These are phyloP conservation scores for Cutaneotrichosporon spelunceum DNA, from an alignment of 1,284 basidiomycete species.

Conservation along the genomic window DNA sequence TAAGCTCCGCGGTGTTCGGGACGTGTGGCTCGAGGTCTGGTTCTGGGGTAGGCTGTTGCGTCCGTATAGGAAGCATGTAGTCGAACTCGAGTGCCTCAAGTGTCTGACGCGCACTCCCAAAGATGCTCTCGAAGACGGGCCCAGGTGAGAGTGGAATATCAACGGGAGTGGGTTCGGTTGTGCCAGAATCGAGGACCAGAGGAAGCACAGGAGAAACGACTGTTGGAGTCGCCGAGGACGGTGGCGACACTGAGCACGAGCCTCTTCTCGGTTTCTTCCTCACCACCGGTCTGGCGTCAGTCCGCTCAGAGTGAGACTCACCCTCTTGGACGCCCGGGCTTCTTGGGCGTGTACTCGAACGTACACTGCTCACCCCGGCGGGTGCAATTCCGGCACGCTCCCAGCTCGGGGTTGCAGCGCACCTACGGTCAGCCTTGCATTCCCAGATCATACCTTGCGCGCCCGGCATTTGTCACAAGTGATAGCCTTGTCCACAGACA, in stretches of 20 bases:
- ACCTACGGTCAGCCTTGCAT: slow-evolving; percentile 1
- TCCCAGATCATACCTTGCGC: slow-evolving; percentile 2
- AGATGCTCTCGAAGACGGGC: slow-evolving; percentile 2
- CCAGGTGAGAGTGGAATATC: not conserved
- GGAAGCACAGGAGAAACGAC: not conserved
- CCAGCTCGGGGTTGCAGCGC: slow-evolving; percentile 10
- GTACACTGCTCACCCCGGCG: slow-evolving; percentile 13
- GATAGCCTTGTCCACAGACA: not conserved
- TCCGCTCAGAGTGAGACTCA: not conserved
- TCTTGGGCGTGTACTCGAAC: slow-evolving; percentile 19
- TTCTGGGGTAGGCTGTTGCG: not conserved
- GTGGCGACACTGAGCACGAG: not conserved
- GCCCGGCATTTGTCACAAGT: slow-evolving; percentile 14
- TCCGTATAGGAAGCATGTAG: slow-evolving; percentile 8
- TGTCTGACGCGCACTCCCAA: slow-evolving; percentile 14
- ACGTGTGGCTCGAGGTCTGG: not conserved
- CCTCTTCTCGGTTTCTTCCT: not conserved
- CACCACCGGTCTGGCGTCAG: not conserved
- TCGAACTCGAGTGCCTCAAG: slow-evolving; percentile 14
- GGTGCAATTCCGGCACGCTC: slow-evolving; percentile 9
- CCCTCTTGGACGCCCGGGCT: slow-evolving; percentile 14
- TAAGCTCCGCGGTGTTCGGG: no score
- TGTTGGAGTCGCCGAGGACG: not conserved
- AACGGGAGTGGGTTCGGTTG: not conserved
- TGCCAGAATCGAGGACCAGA: not conserved